Base-by-base conservation (phyloP, 1,284 basidiomycete species). In the Malassezia globosa region DNA sequence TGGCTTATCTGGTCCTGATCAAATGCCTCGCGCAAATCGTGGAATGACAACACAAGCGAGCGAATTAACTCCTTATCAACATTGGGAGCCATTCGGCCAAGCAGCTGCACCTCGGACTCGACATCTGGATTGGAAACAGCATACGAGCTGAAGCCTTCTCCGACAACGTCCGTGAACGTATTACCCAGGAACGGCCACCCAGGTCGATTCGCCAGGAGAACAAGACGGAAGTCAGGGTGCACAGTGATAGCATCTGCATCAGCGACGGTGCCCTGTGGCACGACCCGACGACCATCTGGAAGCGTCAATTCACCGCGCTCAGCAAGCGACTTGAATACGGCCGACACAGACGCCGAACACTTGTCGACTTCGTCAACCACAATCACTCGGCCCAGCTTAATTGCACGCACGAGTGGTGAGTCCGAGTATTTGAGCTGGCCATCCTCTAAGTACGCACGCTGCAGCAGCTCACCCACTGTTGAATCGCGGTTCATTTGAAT, bases 311-410 rank as follows among this genome's bases (percentile, higher is more conserved):
- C 72, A 8, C 73, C 69, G 24, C 72, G 56, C 41, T 66, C 64
- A 1, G 73, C 71, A 18, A 73, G 58, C 23, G 62, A 66, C 42
- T 69, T 64, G 46, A 73, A 71, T 5, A 69, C 66, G 5, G 72
- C 72, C 10, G 66, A 65, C 33, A 73, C 72, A 5, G 64, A 60
- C 7, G 72, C 63, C 2, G 71, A 63, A 27, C 65, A 66, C 55
- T 73, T 73, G 59, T 73, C 73, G 1, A 65, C 71, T 51, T 73
- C 73, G 49, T 73, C 73, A 18, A 73, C 64, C 13, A 73, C 63
- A n/a, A 72, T 37, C n/a, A 73, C 60, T 1, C 73, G 59, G 3
- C 73, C 73, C 23, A 57, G 39, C 36, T 57, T 59, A 38, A 73
- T 58, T 1, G 71, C 73, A 7, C 70, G 60, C 4, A 73, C 59